Evolutionary conservation across 106 monocot species (phyloP).

Genomic region (Dendrobium nobile): DNA sequence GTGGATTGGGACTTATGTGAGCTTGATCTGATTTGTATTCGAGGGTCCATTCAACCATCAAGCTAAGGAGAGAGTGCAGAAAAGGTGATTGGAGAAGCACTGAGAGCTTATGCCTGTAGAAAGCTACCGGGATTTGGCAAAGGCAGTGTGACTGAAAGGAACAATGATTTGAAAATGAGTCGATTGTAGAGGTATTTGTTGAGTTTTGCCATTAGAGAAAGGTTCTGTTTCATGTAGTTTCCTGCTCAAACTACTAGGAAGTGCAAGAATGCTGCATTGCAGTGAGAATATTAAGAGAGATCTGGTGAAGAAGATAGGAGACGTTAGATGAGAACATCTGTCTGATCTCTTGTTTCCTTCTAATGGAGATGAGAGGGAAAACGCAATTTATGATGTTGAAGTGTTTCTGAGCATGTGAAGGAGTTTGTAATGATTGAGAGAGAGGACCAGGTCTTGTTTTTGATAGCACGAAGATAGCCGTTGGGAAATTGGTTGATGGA

Average conservation of each 20-base stretch:
- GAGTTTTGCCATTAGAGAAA: constrained; percentile 27
- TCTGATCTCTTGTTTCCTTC: constrained; percentile 21
- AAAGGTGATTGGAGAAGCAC: constrained; percentile 27
- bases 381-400: constrained; percentile 15
- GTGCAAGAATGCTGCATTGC: constrained; percentile 22
- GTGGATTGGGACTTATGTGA: constrained; percentile 41
- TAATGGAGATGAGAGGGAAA: constrained; percentile 9
- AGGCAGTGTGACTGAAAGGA: background rate
- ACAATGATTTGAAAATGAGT: constrained; percentile 9
- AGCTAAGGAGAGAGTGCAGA: constrained; percentile 9
- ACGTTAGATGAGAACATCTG: constrained; percentile 21
- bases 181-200: constrained; percentile 28
- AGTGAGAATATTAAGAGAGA: constrained; percentile 16
- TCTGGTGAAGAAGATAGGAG: constrained; percentile 21
- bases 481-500: constrained; percentile 33
- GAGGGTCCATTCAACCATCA: constrained; percentile 18
- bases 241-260: constrained; percentile 19
- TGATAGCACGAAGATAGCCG: constrained; percentile 14
- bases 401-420: constrained; percentile 21
- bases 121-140: constrained; percentile 26
- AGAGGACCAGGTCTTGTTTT: constrained; percentile 10
- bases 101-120: constrained; percentile 27
- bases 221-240: constrained; percentile 33
- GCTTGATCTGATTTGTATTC: constrained; percentile 27
- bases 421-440: constrained; percentile 29